Percentiles rank a stretch among this genome's conserved stretches.
phyloP scores from a whole-genome alignment of 2,329 filamentous ascomycete genomes.

The Davidsoniella neocaledoniae region DNA sequence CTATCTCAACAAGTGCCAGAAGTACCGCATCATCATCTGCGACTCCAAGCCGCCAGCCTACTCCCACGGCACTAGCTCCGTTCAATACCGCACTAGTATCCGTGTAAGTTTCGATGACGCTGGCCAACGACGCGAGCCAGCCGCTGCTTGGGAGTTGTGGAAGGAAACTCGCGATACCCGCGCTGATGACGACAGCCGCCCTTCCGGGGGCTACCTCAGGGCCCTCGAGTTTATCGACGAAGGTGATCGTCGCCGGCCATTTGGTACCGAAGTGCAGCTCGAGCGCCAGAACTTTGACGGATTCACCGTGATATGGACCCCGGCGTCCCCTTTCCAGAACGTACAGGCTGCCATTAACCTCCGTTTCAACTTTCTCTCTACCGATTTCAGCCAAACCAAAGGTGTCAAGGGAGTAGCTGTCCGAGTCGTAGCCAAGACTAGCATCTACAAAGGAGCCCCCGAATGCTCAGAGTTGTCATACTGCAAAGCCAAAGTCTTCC shows the following conservation, averaged over 20 bases:
- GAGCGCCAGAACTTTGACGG: constrained; percentile 78
- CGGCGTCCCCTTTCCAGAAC: constrained; percentile 42
- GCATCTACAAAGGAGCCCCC: constrained; percentile 34
- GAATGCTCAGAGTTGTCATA: constrained; percentile 57
- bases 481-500: constrained; percentile 94
- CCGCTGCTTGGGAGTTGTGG: constrained; percentile 74
- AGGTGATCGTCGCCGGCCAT: constrained; percentile 40
- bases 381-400: constrained; percentile 97
- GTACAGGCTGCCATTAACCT: constrained; percentile 76
- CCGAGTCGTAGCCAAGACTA: constrained; percentile 79
- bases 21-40: constrained; percentile 70
- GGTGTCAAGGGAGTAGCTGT: constrained; percentile 97
- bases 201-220: constrained; percentile 78
- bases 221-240: constrained; percentile 87
- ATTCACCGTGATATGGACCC: constrained; percentile 80
- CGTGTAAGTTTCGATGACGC: constrained; percentile 97
- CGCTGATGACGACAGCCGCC: constrained; percentile 66
- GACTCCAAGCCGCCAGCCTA: constrained; percentile 45
- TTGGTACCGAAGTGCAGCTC: constrained; percentile 44
- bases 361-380: constrained; percentile 95
- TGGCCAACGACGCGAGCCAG: constrained; percentile 70
- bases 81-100: constrained; percentile 75
- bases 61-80: constrained; percentile 38
- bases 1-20: constrained; percentile 94
- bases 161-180: constrained; percentile 81